Evolutionary conservation across 2,329 filamentous ascomycete species (phyloP).

Genomic region (Rachicladosporium sp.): DNA sequence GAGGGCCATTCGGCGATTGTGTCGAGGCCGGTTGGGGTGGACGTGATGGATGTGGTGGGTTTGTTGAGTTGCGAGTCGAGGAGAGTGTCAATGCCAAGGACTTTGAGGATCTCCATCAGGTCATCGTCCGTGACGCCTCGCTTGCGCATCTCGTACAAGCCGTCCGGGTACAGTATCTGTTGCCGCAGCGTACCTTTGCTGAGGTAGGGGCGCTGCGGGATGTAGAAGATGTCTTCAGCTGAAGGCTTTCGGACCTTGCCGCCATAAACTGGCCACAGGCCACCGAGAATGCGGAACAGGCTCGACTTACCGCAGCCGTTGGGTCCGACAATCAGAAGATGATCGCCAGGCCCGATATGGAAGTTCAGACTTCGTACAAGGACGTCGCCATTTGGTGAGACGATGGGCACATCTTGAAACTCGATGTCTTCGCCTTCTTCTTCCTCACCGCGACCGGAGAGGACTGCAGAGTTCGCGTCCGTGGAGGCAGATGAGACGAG

Average conservation of each 20-base stretch:
- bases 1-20: slow-evolving; percentile 95
- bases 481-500: slow-evolving; percentile 79
- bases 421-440: slow-evolving; percentile 73
- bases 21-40: slow-evolving; percentile 54
- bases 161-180: slow-evolving; percentile 94
- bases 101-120: slow-evolving; percentile 61
- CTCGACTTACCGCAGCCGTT: slow-evolving; percentile 97
- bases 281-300: slow-evolving; percentile 89
- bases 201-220: slow-evolving; percentile 89
- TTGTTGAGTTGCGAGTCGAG: slow-evolving; percentile 54
- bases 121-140: slow-evolving; percentile 74
- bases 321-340: slow-evolving; percentile 86
- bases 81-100: slow-evolving; percentile 72
- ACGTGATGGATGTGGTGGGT: slow-evolving; percentile 4
- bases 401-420: slow-evolving; percentile 83
- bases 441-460: slow-evolving; percentile 69
- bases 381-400: slow-evolving; percentile 92
- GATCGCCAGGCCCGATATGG: slow-evolving; percentile 71
- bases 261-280: slow-evolving; percentile 94
- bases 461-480: slow-evolving; percentile 68
- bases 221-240: slow-evolving; percentile 93
- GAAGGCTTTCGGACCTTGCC: slow-evolving; percentile 85
- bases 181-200: slow-evolving; percentile 85
- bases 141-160: slow-evolving; percentile 70
- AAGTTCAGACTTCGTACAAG: slow-evolving; percentile 79